phyloP scores from a whole-genome alignment of 2,329 filamentous ascomycete species.

The Sporothrix curviconia region DNA sequence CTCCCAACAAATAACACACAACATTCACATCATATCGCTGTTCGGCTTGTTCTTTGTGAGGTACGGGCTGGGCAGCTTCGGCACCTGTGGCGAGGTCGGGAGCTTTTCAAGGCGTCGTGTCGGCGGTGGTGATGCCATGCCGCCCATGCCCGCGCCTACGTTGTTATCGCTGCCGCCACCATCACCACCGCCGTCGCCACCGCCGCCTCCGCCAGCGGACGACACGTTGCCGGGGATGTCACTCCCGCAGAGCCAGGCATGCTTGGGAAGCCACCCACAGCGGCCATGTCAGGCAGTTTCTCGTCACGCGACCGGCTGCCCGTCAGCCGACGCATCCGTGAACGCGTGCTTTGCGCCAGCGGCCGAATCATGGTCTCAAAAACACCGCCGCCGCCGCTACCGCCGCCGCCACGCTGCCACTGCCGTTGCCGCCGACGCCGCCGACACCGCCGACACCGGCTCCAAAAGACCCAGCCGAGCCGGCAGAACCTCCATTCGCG shows the following conservation, averaged over 20 bases:
- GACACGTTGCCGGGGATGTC: not conserved
- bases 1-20: not conserved
- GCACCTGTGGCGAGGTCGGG: constrained; percentile 22
- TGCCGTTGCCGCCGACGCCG: constrained; percentile 16
- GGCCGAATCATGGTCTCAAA: constrained; percentile 57
- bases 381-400: constrained; percentile 27
- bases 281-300: constrained; percentile 12
- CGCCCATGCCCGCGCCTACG: not conserved
- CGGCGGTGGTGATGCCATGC: constrained; percentile 1
- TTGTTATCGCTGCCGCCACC: not conserved
- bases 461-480: not conserved
- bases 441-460: not conserved
- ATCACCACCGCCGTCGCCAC: not conserved
- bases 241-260: not conserved
- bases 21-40: constrained; percentile 20
- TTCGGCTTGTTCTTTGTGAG: constrained; percentile 18
- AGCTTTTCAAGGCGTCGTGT: constrained; percentile 18
- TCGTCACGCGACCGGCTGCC: constrained; percentile 43
- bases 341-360: constrained; percentile 49
- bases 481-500: not conserved
- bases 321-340: constrained; percentile 56
- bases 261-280: not conserved
- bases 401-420: too few species aligned
- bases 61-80: constrained; percentile 24
- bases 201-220: not conserved